These are phyloP conservation scores for Tetrahymena thermophila DNA, from an alignment of 73 alveolate genomes.

Conservation along the genomic window DNA sequence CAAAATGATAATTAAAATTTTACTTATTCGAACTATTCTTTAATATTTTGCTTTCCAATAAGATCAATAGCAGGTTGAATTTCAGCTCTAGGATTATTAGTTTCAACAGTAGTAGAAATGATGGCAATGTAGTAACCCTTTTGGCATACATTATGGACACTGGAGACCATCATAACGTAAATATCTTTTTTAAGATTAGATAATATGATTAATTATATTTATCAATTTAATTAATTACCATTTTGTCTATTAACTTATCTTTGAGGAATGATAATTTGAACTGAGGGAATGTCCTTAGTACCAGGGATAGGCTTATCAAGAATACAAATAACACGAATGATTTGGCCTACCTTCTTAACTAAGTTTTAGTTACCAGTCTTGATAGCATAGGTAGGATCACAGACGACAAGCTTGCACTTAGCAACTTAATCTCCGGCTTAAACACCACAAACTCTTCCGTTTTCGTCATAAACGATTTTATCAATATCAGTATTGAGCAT, in stretches of 20 bases:
- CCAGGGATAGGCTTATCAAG: slow-evolving; percentile 96
- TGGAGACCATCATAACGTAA: slow-evolving; percentile 45
- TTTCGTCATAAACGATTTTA: slow-evolving; percentile 82
- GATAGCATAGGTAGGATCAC: slow-evolving; percentile 95
- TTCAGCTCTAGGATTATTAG: slow-evolving; percentile 59
- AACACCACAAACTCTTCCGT: slow-evolving; percentile 84
- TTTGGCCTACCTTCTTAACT: slow-evolving; percentile 74
- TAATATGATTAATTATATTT: slow-evolving; percentile 10
- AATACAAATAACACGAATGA: slow-evolving; percentile 91
- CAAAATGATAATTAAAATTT: slow-evolving; percentile 26
- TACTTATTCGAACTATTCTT: slow-evolving; percentile 20
- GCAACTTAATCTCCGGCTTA: slow-evolving; percentile 70
- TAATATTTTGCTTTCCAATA: slow-evolving; percentile 45
- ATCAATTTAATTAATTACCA: slow-evolving; percentile 55
- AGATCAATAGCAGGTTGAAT: slow-evolving; percentile 63
- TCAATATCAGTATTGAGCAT: slow-evolving; percentile 93
- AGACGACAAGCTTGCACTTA: slow-evolving; percentile 84
- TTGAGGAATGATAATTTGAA: slow-evolving; percentile 94
- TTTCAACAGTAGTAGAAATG: slow-evolving; percentile 79
- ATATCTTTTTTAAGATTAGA: slow-evolving; percentile 26
- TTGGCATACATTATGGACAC: slow-evolving; percentile 53
- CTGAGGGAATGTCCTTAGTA: slow-evolving; percentile 84
- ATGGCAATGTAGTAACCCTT: slow-evolving; percentile 80
- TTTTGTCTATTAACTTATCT: slow-evolving; percentile 73
- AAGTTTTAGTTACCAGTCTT: slow-evolving; percentile 16